phyloP scores from a whole-genome alignment of 441 rosid species.

The Capsella rubella region DNA sequence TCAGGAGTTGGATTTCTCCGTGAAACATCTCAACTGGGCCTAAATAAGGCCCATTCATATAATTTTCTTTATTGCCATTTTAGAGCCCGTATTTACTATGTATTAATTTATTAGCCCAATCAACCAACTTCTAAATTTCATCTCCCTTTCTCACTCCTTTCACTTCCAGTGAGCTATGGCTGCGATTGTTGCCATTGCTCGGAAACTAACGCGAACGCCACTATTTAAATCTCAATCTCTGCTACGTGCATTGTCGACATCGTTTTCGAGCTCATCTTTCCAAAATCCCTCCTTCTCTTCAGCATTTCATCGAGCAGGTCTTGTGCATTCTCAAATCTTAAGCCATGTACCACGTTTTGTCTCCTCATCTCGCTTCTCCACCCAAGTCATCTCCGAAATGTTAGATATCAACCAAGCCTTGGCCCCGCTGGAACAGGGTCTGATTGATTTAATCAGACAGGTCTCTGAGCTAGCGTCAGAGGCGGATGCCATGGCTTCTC shows the following conservation, averaged over 20 bases:
- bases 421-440: constrained; percentile 37
- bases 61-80: neutral
- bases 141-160: neutral
- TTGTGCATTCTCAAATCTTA: constrained; percentile 28
- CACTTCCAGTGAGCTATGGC: constrained; percentile 34
- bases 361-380: constrained; percentile 47
- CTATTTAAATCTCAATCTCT: constrained; percentile 4
- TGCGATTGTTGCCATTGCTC: constrained; percentile 25
- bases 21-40: constrained; percentile 16
- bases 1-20: neutral
- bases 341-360: constrained; percentile 34
- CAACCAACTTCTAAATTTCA: neutral
- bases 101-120: neutral
- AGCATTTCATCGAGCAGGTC: constrained; percentile 63
- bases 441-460: constrained; percentile 52
- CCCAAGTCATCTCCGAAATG: constrained; percentile 37
- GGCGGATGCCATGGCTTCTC: constrained; percentile 59
- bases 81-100: neutral
- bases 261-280: constrained; percentile 19
- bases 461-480: constrained; percentile 57
- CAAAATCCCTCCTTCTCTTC: constrained; percentile 32
- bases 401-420: constrained; percentile 25
- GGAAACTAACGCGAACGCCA: constrained; percentile 22
- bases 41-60: constrained; percentile 22
- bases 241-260: constrained; percentile 5